Percentiles rank a stretch among this genome's conserved stretches.
phyloP scores from a whole-genome alignment of 2,329 filamentous ascomycete species.

The Exophiala sp. region DNA sequence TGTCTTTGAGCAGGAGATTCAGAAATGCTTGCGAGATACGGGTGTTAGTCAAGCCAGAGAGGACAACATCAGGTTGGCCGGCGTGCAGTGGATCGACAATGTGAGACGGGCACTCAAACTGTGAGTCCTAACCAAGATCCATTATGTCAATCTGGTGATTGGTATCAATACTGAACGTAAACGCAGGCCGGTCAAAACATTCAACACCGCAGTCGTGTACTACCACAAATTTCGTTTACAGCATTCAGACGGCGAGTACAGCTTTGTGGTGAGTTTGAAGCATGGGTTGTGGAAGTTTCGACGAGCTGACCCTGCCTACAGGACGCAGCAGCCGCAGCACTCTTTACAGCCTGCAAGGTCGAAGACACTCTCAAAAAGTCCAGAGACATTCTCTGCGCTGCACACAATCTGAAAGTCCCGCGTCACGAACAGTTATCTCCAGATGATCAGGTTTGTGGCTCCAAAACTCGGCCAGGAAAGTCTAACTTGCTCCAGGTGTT shows the following conservation, averaged over 20 bases:
- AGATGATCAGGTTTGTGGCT: conserved; percentile 69
- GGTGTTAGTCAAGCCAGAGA: conserved; percentile 74
- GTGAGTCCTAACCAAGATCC: conserved; percentile 49
- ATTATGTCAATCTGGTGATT: not conserved
- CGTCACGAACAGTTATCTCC: conserved; percentile 63
- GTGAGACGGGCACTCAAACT: conserved; percentile 75
- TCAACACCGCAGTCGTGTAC: conserved; percentile 85
- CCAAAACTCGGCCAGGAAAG: not conserved
- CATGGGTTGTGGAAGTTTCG: no score
- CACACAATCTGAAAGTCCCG: conserved; percentile 76
- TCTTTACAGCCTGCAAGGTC: conserved; percentile 94
- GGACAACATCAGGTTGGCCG: conserved; percentile 75
- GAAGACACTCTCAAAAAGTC: conserved; percentile 98
- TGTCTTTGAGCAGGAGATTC: conserved; percentile 75
- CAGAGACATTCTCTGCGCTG: conserved; percentile 83
- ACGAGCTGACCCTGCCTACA: conserved; percentile 38
- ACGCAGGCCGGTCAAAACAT: conserved; percentile 77
- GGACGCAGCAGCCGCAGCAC: conserved; percentile 80
- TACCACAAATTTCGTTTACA: conserved; percentile 90
- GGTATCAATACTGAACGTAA: conserved; percentile 6
- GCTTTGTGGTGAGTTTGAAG: conserved; percentile 60
- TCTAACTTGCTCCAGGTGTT: conserved; percentile 58
- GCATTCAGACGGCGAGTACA: conserved; percentile 82
- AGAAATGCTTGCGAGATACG: conserved; percentile 66
- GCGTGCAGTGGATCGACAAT: conserved; percentile 83